Evolutionary conservation across 768 basidiomycete species (phyloP), one percentile per base, ranked within the genome.

Genomic region (Crepidotus variabilis): DNA sequence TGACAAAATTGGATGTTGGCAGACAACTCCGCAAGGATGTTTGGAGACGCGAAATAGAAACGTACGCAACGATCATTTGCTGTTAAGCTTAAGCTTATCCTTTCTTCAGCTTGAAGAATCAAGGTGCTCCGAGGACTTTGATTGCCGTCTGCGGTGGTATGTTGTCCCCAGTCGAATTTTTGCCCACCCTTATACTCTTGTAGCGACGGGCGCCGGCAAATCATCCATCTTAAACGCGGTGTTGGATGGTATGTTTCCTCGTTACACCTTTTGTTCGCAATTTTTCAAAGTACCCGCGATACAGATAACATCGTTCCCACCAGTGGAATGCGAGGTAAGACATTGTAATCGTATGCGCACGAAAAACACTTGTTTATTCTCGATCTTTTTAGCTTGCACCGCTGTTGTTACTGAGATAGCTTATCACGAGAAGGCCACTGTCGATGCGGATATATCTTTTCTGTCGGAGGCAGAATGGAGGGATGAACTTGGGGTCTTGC

Each of bases 111-210:
- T 72, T 85, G 5, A 65, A 76, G 55, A 65, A 65, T 35, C 81
- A 84, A 62, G 77, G 77, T 1, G 68, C 76, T 1, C 84, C 84
- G 1, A 79, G 75, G 10, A 85, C 82, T 13, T 68, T 86, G 60
- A 85, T 85, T 56, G 84, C 85, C n/a, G 76, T 87, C 6, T 86
- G 84, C 57, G 84, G 85, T 47, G 83, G 82, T 81, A 65, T 24
- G 72, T 64, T 6, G 16, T 39, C 33, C 43, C 23, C 18, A 24
- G 6, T 10, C 16, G 20, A 45, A 20, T 10, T 8, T 23, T 35
- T 18, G n/a, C 50, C 11, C 50, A 49, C 4, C 52, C n/a, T 52
- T 33, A 18, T 33, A 2, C 32, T 16, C 55, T 52, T 49, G 34
- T 55, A 84, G 83, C 79, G 5, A 85, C 83, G 6, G 83, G 84